These are phyloP conservation scores for Ocimum tenuiflorum DNA, from an alignment of 257 asterid species.

Conservation along the genomic window DNA sequence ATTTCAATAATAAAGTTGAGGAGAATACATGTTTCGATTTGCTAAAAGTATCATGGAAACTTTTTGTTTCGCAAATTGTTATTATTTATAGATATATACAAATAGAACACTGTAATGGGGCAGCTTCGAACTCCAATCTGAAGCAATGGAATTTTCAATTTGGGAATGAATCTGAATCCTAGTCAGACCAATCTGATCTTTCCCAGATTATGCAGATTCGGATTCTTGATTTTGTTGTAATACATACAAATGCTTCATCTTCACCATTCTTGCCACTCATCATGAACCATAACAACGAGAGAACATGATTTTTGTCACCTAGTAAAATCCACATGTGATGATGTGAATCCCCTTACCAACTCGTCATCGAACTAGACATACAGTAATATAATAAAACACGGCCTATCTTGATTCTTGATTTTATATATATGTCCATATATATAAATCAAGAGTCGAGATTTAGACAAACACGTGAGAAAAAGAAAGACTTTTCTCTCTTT, in stretches of 20 bases:
- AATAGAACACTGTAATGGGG: too few species aligned
- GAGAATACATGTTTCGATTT: too few species aligned
- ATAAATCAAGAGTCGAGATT: background rate
- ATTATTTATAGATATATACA: too few species aligned
- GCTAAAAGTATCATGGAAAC: too few species aligned
- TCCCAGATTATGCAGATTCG: background rate
- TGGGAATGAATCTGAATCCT: background rate
- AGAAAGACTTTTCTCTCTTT: too few species aligned
- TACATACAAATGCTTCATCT: constrained; percentile 13
- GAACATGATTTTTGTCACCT: constrained; percentile 26
- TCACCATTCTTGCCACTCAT: constrained; percentile 13
- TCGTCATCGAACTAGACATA: too few species aligned
- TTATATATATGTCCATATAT: too few species aligned
- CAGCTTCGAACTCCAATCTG: too few species aligned
- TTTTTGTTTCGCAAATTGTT: too few species aligned
- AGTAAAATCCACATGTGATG: background rate
- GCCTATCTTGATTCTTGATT: too few species aligned
- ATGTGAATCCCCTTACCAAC: background rate
- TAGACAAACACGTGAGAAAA: background rate
- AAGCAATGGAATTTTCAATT: background rate
- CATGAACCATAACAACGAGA: background rate
- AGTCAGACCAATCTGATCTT: background rate
- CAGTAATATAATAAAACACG: background rate
- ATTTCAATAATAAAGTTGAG: too few species aligned
- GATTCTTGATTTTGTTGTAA: background rate